Evolutionary conservation across 306 rosid genomes (phyloP).

Genomic region (Medicago lupulina): DNA sequence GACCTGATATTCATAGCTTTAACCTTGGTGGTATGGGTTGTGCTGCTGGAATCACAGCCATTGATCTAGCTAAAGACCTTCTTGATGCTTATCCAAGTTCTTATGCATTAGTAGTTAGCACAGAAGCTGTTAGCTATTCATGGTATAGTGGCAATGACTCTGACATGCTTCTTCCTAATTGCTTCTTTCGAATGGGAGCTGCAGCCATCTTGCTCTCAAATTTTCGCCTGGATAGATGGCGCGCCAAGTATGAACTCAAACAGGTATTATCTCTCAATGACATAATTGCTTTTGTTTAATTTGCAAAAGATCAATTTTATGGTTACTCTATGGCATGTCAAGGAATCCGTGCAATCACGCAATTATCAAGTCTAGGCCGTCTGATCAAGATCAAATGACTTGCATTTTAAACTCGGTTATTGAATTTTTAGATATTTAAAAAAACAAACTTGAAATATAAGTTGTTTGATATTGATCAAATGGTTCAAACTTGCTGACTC

Average conservation of each 20-base stretch:
- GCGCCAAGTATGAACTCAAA: constrained; percentile 67
- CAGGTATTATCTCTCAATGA: constrained; percentile 44
- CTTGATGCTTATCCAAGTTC: constrained; percentile 56
- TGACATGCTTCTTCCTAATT: constrained; percentile 67
- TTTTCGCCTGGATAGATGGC: constrained; percentile 60
- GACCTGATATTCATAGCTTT: constrained; percentile 64
- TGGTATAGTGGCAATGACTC: constrained; percentile 65
- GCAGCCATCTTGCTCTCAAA: constrained; percentile 66
- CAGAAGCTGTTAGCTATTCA: constrained; percentile 62
- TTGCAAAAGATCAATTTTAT: neutral
- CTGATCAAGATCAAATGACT: neutral
- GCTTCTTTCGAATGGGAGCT: constrained; percentile 80
- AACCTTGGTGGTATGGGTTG: constrained; percentile 84
- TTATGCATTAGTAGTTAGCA: constrained; percentile 73
- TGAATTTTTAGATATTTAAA: neutral
- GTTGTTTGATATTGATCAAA: neutral
- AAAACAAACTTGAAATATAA: neutral
- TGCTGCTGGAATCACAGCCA: constrained; percentile 71
- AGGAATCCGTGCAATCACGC: neutral
- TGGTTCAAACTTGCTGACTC: neutral
- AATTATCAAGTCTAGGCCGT: neutral
- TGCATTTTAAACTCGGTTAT: neutral
- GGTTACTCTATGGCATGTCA: neutral
- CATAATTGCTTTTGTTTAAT: neutral
- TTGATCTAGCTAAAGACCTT: constrained; percentile 74